These are phyloP conservation scores for Hypholoma fasciculare DNA, from an alignment of 768 basidiomycete species.

Conservation along the genomic window DNA sequence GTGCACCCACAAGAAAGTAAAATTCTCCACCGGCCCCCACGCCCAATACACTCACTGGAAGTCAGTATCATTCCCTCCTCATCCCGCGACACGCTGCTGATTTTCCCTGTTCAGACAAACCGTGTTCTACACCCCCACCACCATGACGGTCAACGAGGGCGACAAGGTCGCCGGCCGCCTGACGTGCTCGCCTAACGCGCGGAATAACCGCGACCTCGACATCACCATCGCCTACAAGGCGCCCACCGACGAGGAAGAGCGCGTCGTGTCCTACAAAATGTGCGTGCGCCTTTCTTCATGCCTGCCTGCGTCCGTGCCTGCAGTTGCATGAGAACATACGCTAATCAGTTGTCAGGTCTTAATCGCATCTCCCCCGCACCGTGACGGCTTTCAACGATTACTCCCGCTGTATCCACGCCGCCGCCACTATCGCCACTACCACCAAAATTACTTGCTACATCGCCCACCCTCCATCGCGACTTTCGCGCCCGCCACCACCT, in stretches of 20 bases:
- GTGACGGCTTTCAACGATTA: slow-evolving; percentile 4
- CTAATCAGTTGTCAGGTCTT: slow-evolving; percentile 80
- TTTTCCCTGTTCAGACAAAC: slow-evolving; percentile 66
- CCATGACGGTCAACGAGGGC: slow-evolving; percentile 66
- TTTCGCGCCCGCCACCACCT: not conserved
- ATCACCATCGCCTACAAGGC: slow-evolving; percentile 77
- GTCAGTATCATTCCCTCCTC: slow-evolving; percentile 45
- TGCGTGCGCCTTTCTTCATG: slow-evolving; percentile 52
- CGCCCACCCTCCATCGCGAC: not conserved
- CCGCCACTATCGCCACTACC: not conserved
- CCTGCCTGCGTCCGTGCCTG: slow-evolving; percentile 14
- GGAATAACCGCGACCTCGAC: slow-evolving; percentile 95
- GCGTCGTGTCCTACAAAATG: slow-evolving; percentile 77
- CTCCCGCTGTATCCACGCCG: not conserved
- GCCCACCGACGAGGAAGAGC: slow-evolving; percentile 30
- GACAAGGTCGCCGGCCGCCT: slow-evolving; percentile 74
- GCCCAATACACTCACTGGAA: slow-evolving; percentile 97
- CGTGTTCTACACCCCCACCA: slow-evolving; percentile 93
- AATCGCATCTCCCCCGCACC: slow-evolving; percentile 32
- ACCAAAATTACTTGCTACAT: not conserved
- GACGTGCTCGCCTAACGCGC: slow-evolving; percentile 82
- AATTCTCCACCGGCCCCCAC: slow-evolving; percentile 97
- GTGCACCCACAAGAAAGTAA: slow-evolving; percentile 92
- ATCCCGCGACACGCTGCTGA: not conserved
- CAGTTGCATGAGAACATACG: slow-evolving; percentile 33